phyloP scores from a whole-genome alignment of 768 basidiomycete species.

The Leccinum incarnatum region DNA sequence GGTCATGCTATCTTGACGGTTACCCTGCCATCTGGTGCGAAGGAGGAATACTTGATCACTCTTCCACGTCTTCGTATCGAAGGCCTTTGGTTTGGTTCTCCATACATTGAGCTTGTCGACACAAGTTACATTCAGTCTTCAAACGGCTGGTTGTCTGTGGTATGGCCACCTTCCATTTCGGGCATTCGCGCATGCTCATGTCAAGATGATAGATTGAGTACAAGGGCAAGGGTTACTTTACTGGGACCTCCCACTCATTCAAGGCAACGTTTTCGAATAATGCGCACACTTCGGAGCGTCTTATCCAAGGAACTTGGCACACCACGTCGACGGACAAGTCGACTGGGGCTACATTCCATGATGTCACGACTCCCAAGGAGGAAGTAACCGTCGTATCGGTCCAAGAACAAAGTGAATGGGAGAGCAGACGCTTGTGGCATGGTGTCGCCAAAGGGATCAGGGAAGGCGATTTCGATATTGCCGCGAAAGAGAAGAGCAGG shows the following conservation, averaged over 20 bases:
- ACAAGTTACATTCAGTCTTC: conserved; percentile 72
- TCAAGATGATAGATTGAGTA: conserved; percentile 70
- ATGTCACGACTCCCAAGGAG: conserved; percentile 70
- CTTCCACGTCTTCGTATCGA: conserved; percentile 91
- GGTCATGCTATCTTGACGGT: conserved; percentile 88
- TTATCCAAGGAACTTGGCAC: conserved; percentile 83
- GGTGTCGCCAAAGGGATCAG: conserved; percentile 88
- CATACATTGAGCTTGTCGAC: conserved; percentile 89
- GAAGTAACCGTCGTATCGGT: conserved; percentile 66
- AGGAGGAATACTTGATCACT: conserved; percentile 84
- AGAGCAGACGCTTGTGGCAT: conserved; percentile 83
- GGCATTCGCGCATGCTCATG: conserved; percentile 30
- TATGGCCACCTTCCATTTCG: conserved; percentile 22
- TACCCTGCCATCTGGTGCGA: conserved; percentile 49
- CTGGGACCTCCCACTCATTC: conserved; percentile 90
- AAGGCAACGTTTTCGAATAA: conserved; percentile 72
- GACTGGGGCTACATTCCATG: conserved; percentile 62
- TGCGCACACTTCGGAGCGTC: conserved; percentile 41
- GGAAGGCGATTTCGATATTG: conserved; percentile 89
- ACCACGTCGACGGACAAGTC: conserved; percentile 51
- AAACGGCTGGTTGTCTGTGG: conserved; percentile 57
- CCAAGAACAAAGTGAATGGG: conserved; percentile 73
- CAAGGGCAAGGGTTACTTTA: conserved; percentile 95
- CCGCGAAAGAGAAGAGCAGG: conserved; percentile 80
- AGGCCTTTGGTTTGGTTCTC: conserved; percentile 87